Evolutionary conservation across 176 grass and related monocot species (phyloP).

Genomic region (Hordeum marinum): DNA sequence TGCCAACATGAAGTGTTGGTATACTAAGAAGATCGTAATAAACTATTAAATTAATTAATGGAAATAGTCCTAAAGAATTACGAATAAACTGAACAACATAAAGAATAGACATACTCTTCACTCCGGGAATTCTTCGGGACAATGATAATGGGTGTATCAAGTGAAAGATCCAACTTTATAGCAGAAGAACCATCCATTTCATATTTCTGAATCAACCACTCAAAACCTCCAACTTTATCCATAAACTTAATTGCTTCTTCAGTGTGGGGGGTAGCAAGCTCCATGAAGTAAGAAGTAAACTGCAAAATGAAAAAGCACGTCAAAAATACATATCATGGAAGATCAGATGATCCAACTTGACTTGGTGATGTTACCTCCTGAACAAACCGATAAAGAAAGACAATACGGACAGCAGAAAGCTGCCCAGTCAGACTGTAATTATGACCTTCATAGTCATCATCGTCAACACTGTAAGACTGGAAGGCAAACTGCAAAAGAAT

Average conservation of each 20-base stretch:
- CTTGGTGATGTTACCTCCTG: slow-evolving; percentile 64
- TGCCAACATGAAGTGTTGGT: background rate
- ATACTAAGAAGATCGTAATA: background rate
- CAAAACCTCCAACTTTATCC: slow-evolving; percentile 93
- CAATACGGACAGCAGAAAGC: slow-evolving; percentile 93
- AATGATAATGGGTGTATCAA: slow-evolving; percentile 95
- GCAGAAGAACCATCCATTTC: slow-evolving; percentile 92
- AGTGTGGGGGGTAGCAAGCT: slow-evolving; percentile 91
- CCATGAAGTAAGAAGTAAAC: slow-evolving; percentile 98
- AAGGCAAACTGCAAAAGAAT: slow-evolving; percentile 67
- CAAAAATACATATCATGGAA: background rate
- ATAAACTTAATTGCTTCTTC: slow-evolving; percentile 97
- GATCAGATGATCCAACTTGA: slow-evolving; percentile 1
- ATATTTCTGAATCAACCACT: slow-evolving; percentile 98
- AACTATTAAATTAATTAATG: background rate
- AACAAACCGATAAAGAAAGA: slow-evolving; percentile 94
- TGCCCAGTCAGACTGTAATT: slow-evolving; percentile 89
- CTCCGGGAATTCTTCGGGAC: slow-evolving; percentile 82
- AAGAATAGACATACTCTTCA: slow-evolving; percentile 64
- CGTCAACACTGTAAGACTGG: slow-evolving; percentile 74
- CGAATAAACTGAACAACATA: slow-evolving; percentile 13
- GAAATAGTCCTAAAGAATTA: background rate
- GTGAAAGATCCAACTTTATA: slow-evolving; percentile 86
- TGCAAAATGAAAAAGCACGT: slow-evolving; percentile 39
- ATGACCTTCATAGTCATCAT: slow-evolving; percentile 91